Percentiles rank a stretch among this genome's conserved stretches.
Conservation (phyloP, 2,329 filamentous ascomycete genomes). For the Xylaria sp. region DNA sequence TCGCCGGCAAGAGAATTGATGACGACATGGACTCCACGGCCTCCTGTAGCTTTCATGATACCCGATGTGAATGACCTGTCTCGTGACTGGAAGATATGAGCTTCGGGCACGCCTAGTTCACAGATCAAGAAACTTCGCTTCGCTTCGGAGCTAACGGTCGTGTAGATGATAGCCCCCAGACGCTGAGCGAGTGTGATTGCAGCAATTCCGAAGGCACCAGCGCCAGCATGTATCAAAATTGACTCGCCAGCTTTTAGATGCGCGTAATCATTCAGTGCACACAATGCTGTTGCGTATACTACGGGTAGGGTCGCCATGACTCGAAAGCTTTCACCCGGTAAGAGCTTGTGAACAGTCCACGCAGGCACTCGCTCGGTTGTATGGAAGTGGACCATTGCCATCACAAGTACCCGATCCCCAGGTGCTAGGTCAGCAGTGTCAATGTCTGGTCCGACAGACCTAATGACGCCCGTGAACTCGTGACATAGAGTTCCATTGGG, state of each 20-base stretch:
- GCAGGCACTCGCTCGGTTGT: constrained; percentile 46
- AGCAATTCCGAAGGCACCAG: constrained; percentile 53
- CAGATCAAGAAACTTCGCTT: constrained; percentile 45
- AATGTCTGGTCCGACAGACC: constrained; percentile 36
- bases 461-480: constrained; percentile 47
- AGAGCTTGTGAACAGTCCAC: constrained; percentile 40
- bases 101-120: constrained; percentile 41
- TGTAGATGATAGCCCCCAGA: constrained; percentile 49
- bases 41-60: constrained; percentile 19
- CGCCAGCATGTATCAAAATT: constrained; percentile 52
- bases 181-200: constrained; percentile 50
- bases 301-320: constrained; percentile 41
- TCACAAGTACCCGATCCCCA: constrained; percentile 47
- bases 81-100: constrained; percentile 51
- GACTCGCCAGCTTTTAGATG: constrained; percentile 45
- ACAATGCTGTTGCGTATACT: constrained; percentile 49
- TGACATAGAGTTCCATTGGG: constrained; percentile 22
- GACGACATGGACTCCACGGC: constrained; percentile 34
- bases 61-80: constrained; percentile 48
- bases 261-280: constrained; percentile 49
- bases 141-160: constrained; percentile 43
- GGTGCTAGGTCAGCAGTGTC: constrained; percentile 23
- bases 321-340: constrained; percentile 37
- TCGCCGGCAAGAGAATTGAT: constrained; percentile 33
- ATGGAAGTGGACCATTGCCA: constrained; percentile 41